Evolutionary conservation across 108 stramenopile species (phyloP), one percentile per base, ranked within the genome.

Genomic region (Pseudonitzschia delicatissima): DNA sequence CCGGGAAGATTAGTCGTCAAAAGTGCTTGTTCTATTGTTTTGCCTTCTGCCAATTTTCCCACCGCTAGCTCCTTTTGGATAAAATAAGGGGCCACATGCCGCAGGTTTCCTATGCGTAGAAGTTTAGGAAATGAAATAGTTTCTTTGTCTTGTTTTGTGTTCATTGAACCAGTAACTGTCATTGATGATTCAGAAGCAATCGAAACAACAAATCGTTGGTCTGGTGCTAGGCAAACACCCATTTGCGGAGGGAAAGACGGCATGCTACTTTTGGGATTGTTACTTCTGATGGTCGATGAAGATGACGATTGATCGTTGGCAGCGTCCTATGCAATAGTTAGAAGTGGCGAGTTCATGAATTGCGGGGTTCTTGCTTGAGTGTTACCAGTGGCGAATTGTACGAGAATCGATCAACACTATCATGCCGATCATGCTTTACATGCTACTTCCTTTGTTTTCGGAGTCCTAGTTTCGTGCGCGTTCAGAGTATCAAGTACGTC

Each of bases 41-140:
- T 33, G 0, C 53, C 53, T 6, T 2, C 17, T 0, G 53, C 53
- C 3, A 55, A 27, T 5, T 27, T 55, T 15, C 53, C 53, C 29
- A 55, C 32, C 17, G 32, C 4, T 5, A 55, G 32, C 17, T 31
- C 32, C 32, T 27, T 27, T 11, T 55, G 17, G 29, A 55, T 27
- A 15, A 33, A 55, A 33, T 55, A 55, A n/a, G 53, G 53, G 2
- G 31, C 32, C 29, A 55, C 32, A 27, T 55, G 53, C 29, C 53
- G 53, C 17, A 55, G 9, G 29, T 31, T 55, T n/a, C 4, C 28
- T 2, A 31, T 5, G 20, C 0, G 6, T 0, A 17, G 17, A 5
- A 55, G 5, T 27, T 33, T 27, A 5, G 29, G 53, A 2, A 55
- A 15, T 42, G 15, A 15, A 42, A 42, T 15, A 15, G 15, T 42